Percentiles rank a stretch among this genome's conserved stretches.
These are phyloP conservation scores for Teratosphaeria epicoccoides DNA, from an alignment of 2,329 filamentous ascomycete species.

Conservation along the genomic window DNA sequence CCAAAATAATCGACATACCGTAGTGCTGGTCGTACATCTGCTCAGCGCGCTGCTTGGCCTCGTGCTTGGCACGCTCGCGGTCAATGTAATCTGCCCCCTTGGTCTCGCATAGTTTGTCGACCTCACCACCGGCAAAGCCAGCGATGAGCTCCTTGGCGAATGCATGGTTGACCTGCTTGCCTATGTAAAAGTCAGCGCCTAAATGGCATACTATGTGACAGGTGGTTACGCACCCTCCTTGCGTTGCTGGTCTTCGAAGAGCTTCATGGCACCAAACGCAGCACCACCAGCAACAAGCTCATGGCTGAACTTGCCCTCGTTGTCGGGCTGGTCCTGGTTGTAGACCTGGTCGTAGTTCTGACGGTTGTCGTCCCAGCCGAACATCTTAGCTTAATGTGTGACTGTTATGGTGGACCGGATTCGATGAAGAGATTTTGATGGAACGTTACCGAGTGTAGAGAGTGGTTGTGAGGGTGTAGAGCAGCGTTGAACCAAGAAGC, in stretches of 20 bases:
- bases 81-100: conserved; percentile 42
- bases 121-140: conserved; percentile 61
- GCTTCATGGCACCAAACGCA: conserved; percentile 69
- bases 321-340: conserved; percentile 35
- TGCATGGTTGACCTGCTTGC: conserved; percentile 58
- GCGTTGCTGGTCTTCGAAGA: conserved; percentile 66
- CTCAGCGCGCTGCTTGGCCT: conserved; percentile 33
- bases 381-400: conserved; percentile 27
- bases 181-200: conserved; percentile 30
- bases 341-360: conserved; percentile 47
- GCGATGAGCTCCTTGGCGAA: conserved; percentile 71
- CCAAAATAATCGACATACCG: conserved; percentile 5
- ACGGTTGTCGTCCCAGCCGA: conserved; percentile 40
- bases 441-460: not conserved
- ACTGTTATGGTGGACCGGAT: not conserved
- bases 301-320: conserved; percentile 58
- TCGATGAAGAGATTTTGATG: not conserved
- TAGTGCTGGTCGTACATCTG: conserved; percentile 42
- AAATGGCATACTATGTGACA: not conserved
- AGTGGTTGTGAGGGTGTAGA: not conserved
- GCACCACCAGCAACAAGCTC: conserved; percentile 67
- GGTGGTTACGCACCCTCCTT: conserved; percentile 39
- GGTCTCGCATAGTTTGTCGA: conserved; percentile 60
- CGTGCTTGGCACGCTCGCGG: conserved; percentile 36
- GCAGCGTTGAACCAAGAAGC: not conserved